Conservation (phyloP, 2,329 filamentous ascomycete species). For the Cladosporium sp. region DNA sequence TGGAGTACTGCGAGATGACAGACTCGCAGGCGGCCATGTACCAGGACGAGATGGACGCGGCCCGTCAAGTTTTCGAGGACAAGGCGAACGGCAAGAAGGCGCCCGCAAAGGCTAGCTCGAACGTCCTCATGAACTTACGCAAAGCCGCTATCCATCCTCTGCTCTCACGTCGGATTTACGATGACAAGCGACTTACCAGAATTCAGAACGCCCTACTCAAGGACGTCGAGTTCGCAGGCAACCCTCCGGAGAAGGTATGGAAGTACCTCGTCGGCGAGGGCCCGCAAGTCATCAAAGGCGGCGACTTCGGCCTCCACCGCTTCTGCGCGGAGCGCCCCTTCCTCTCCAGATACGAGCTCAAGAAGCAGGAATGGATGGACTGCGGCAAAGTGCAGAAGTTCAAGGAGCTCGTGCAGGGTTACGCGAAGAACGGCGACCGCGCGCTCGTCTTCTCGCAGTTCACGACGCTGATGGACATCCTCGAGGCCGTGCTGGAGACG, state of each 20-base stretch:
- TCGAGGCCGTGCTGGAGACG: slow-evolving; percentile 72
- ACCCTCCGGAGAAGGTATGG: slow-evolving; percentile 28
- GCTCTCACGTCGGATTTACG: slow-evolving; percentile 76
- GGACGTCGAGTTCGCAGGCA: slow-evolving; percentile 28
- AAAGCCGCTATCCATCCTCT: slow-evolving; percentile 90
- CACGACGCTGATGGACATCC: slow-evolving; percentile 81
- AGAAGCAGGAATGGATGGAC: slow-evolving; percentile 60
- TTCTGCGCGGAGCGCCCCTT: slow-evolving; percentile 51
- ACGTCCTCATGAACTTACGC: slow-evolving; percentile 73
- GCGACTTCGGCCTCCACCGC: slow-evolving; percentile 61
- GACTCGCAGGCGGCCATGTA: slow-evolving; percentile 68
- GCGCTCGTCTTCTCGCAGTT: slow-evolving; percentile 92
- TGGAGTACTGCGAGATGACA: slow-evolving; percentile 77
- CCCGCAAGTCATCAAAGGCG: slow-evolving; percentile 65
- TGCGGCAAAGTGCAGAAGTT: slow-evolving; percentile 78
- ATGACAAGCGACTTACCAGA: slow-evolving; percentile 64
- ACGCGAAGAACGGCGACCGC: slow-evolving; percentile 74
- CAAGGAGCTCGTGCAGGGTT: slow-evolving; percentile 64
- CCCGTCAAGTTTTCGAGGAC: slow-evolving; percentile 54
- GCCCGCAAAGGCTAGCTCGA: slow-evolving; percentile 40
- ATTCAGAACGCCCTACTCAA: slow-evolving; percentile 46
- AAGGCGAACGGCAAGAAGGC: slow-evolving; percentile 48
- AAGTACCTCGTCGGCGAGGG: slow-evolving; percentile 68
- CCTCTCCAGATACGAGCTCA: slow-evolving; percentile 51
- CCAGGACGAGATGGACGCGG: slow-evolving; percentile 58